Evolutionary conservation across 108 stramenopile genomes (phyloP), one percentile per base, ranked within the genome.

Genomic region (Stephanodiscus minutulus): DNA sequence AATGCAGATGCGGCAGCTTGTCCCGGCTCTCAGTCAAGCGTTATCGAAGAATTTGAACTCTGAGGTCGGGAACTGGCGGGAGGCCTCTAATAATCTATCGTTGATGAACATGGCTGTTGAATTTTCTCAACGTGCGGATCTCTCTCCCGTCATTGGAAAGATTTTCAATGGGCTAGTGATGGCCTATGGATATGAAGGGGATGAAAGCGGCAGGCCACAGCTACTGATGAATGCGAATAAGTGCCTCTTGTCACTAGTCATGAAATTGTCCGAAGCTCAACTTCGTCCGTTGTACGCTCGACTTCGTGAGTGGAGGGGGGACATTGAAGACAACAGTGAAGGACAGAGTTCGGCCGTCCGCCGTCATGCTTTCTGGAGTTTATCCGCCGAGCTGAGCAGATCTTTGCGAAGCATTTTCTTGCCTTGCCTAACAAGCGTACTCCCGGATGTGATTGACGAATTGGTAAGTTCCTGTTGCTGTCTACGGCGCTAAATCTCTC

Each of bases 261-360:
- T 95, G 86, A 95, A 95, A 68, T 54, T 92, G 20, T 95, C 94
- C 11, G 94, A 95, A 71, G 57, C 86, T 3, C 94, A 95, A 64
- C 75, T 95, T n/a, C 91, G 94, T 44, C 87, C 82, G 7, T 58
- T 95, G 17, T 90, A 89, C 64, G 64, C 77, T 5, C 82, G 81
- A 56, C 66, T 95, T 46, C 79, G 88, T 47, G 90, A 87, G 27
- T 95, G 94, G 94, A 85, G 85, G 50, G 88, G 89, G 12, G 82
- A 75, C 28, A 69, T 88, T 44, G 53, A 60, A 25, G 58, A 61
- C 9, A 56, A 73, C 8, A 53, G 70, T 43, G 59, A 70, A 7
- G 21, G 44, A n/a, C 21, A 55, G 31, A 70, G 63, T 0, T 36
- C 57, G 6, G 31, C 63, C 20, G 24, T 58, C 43, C 73, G 77